Base-by-base conservation (phyloP, 768 basidiomycete species). In the Pisolithus marmoratus region DNA sequence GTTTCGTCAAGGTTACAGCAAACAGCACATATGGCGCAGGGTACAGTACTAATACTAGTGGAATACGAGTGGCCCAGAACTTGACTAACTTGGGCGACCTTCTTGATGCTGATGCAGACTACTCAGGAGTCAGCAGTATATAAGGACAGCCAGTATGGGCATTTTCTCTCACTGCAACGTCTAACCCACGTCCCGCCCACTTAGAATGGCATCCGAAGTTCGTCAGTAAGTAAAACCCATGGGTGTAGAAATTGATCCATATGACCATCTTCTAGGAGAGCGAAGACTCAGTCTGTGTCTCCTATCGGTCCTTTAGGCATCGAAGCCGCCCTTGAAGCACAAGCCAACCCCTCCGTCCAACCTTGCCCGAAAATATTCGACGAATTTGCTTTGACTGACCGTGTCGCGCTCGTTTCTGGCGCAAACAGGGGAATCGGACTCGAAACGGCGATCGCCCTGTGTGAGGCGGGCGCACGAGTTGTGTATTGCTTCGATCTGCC, bases 391-490 rank as follows among this genome's bases (percentile, higher is more conserved):
- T 72, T 85, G 34, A 70, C 66, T 12, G 79, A 78, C 50, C 76
- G 81, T 2, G 81, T 84, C 5, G 81, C 73, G 8, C 72, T 85
- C 43, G 80, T 86, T 24, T 80, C 84, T 0, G 84, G 84, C 5
- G 84, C 75, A 0, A 80, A 83, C 53, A 69, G 84, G 34, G 84
- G 89, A 0, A 76, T 91, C 15, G 90, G 90, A 3, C 79, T 92
- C 19, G 90, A 92, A 70, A 85, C 85, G 83, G 86, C 86, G 26
- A 70, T 90, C 49, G 80, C 83, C 4, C 70, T 90, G 38, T 78
- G 79, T 38, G 89, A 90, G 69, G 83, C 80, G 11, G 88, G 89
- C 27, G 85, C 84, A 5, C 74, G 79, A 7, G 82, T 74, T 0
- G 74, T 87, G 17, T 87, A 88, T 64, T 86, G 84, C 62, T 68